Base-by-base conservation (phyloP, 2,329 filamentous ascomycete genomes). In the Pyrenophora tritici-repentis region DNA sequence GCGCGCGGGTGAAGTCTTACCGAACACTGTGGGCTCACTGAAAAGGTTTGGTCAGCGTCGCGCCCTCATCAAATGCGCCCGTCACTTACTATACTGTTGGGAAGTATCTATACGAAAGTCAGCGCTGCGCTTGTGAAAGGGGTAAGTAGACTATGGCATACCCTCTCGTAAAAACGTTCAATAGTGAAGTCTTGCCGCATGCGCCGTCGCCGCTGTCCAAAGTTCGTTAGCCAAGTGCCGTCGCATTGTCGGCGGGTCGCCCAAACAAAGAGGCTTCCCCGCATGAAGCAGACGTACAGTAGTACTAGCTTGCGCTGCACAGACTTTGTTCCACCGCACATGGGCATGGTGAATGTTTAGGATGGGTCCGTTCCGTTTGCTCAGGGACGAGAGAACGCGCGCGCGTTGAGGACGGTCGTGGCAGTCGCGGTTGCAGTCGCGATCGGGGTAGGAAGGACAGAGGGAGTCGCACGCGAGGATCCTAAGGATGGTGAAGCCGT, bases 81-180 rank as follows among this genome's bases (percentile, higher is more conserved):
- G 42, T 40, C 31, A 74, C 83, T 80, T 80, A 87, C 84, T 97
- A 97, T 70, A 97, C 93, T 50, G 93, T 97, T 43, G 93, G 93
- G 75, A 99, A 99, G 76, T 97, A 96, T 59, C 90, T 93, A 55
- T 20, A 50, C 39, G 34, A 41, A 22, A 29, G 44, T 66, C 50
- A 68, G 61, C 53, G 33, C 55, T 39, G 39, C 43, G 12, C n/a
- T 16, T 9, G n/a, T 9, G 37, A 46, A 4, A 16, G 14, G 14
- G 3, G 26, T 29, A 33, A 18, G 18, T 14, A 12, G n/a, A 34
- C 77, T 83, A 7, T 65, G 46, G 79, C 85, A 66, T 79, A 95
- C 89, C 93, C 93, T 88, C 93, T 86, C 63, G 94, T 99, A 78
- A 99, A 99, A 74, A 99, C 94, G 74, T 99, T 99, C 67, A 99